Evolutionary conservation across 208 protist species (phyloP), one percentile per base, ranked within the genome.

Genomic region (Phytomonas serpens): DNA sequence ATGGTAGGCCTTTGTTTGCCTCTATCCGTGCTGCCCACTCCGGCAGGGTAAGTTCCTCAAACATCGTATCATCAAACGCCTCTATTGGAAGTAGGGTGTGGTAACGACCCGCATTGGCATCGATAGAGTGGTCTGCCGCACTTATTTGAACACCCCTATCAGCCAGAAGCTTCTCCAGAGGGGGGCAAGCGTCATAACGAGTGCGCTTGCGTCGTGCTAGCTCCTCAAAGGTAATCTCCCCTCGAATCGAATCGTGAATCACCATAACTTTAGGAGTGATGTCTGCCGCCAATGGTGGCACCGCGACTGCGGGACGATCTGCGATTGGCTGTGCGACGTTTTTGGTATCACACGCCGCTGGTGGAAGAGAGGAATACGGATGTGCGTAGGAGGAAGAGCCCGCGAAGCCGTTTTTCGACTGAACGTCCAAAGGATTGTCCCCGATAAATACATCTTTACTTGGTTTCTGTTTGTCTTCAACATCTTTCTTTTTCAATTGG

Each of bases 221-320:
- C 76, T 98, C 91, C 11, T 81, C 77, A 5, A 91, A 83, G 13
- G 93, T 82, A 3, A 97, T 68, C 74, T 97, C 82, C 31, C 96
- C 97, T 10, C 77, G 85, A 10, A 89, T 76, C 1, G 76, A 66
- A 14, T 83, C 75, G 32, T 66, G 79, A 0, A 92, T 86, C 0
- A 90, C 93, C 78, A 98, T 93, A 30, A 98, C 94, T 75, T 98
- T 98, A 5, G 97, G 97, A 68, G 96, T 71, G n/a, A 51, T 23
- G 32, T 71, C 77, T n/a, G 32, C 13, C 0, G 69, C 40, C 40
- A 71, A 33, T 0, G 69, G 30, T 19, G 29, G 0, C 0, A 37
- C 7, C 11, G 65, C n/a, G 3, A 47, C 14, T 34, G 2, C 19
- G 31, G 38, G 5, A 5, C 61, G 65, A 32, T 64, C 67, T 9